A percentile compares a stretch with the other conserved stretches of the same genome.
Conservation (phyloP, 176 grass and related monocot species). For the Saccharum officinarum region DNA sequence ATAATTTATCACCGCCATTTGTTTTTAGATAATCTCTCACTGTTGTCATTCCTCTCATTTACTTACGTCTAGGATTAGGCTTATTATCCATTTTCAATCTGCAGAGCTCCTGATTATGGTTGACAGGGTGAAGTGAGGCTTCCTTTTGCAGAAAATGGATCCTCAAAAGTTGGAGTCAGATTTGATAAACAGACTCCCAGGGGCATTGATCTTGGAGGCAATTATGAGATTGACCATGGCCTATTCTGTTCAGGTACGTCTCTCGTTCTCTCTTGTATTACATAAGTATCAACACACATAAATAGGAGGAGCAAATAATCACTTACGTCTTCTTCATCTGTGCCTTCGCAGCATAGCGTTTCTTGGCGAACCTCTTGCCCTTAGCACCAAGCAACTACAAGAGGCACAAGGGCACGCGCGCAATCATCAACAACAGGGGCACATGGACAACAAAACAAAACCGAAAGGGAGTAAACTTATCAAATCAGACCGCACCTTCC, state of each 20-base stretch:
- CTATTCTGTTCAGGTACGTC: slow-evolving; percentile 72
- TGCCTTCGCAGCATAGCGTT: slow-evolving; percentile 86
- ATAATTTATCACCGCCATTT: background rate
- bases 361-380: slow-evolving; percentile 83
- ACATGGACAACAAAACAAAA: background rate
- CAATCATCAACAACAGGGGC: slow-evolving; percentile 5
- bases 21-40: too few species aligned
- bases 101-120: slow-evolving; percentile 75
- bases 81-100: slow-evolving; percentile 33
- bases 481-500: slow-evolving; percentile 41
- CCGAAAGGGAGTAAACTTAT: background rate
- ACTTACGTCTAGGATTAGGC: background rate
- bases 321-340: slow-evolving; percentile 95
- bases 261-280: background rate
- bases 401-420: background rate
- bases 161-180: slow-evolving; percentile 88
- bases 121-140: slow-evolving; percentile 77
- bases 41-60: too few species aligned
- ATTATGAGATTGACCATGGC: slow-evolving; percentile 84
- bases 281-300: background rate
- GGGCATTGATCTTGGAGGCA: slow-evolving; percentile 22
- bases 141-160: slow-evolving; percentile 87
- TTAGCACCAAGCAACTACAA: slow-evolving; percentile 70
- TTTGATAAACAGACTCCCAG: slow-evolving; percentile 75
- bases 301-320: background rate